Percentiles rank a stretch among this genome's conserved stretches.
These are phyloP conservation scores for Rutstroemia sp. DNA, from an alignment of 2,329 filamentous ascomycete species.

Conservation along the genomic window DNA sequence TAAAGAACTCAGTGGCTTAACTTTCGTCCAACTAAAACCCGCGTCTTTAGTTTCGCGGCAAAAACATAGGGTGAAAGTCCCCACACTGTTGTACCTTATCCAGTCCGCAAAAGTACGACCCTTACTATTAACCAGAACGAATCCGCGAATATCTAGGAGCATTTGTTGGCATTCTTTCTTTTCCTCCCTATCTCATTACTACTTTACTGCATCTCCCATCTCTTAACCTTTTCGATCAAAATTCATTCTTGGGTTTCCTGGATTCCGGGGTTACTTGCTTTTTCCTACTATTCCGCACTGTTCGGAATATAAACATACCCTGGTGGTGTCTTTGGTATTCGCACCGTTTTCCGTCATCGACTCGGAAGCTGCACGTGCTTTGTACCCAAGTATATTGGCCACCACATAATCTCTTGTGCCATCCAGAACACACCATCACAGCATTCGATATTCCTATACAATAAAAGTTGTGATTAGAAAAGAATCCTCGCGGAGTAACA, in stretches of 20 bases:
- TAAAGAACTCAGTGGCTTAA: constrained; percentile 18
- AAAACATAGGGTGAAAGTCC: constrained; percentile 19
- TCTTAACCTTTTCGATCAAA: constrained; percentile 14
- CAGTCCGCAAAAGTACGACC: constrained; percentile 8
- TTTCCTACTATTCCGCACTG: not conserved
- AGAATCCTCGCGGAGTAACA: not conserved
- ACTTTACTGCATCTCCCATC: constrained; percentile 10
- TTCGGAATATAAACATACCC: constrained; percentile 13
- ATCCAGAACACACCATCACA: constrained; percentile 8
- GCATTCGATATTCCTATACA: constrained; percentile 5
- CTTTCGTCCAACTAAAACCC: constrained; percentile 16
- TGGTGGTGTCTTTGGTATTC: constrained; percentile 22
- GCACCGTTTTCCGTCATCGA: constrained; percentile 13
- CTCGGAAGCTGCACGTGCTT: constrained; percentile 17
- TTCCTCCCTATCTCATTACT: constrained; percentile 12
- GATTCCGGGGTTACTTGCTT: constrained; percentile 2
- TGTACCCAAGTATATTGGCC: constrained; percentile 17
- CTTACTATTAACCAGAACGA: constrained; percentile 7
- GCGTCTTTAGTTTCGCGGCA: constrained; percentile 15
- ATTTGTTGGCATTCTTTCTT: constrained; percentile 1
- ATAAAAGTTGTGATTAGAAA: constrained; percentile 10
- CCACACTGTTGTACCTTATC: constrained; percentile 20
- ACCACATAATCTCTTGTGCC: constrained; percentile 16
- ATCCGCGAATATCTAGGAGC: constrained; percentile 4
- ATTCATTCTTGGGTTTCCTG: not conserved